Base-by-base conservation (phyloP, 768 basidiomycete species). In the Suillus ampliporus region DNA sequence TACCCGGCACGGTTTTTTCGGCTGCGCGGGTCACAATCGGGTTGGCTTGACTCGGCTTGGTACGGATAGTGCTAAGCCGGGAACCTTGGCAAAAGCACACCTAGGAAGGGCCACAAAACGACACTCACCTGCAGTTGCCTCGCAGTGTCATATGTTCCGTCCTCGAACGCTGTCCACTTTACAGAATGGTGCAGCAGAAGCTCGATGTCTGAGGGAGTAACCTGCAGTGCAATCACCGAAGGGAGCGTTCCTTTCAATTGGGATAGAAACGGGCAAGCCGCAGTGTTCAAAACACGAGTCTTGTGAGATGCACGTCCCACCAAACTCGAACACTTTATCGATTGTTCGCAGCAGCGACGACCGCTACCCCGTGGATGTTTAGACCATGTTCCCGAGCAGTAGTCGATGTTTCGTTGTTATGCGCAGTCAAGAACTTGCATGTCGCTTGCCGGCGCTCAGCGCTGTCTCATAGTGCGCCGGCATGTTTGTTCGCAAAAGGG, bases 391-490 rank as follows among this genome's bases (percentile, higher is more conserved):
- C 91, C 54, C 85, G 83, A 0, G 94, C 93, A 23, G 89, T 85
- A 4, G 84, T 84, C 15, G 98, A 78, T 0, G 95, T 90, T 64
- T 92, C 89, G 28, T 82, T 77, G 56, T 84, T 76, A 64, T 90
- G 87, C 0, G 85, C 84, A 37, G 91, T 86, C 26, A 99, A 82
- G 88, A 95, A 98, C 68, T 79, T 0, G 96, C 95, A 68, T 98
- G 99, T 38, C 94, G 89, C 68, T 95, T 91, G 44, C n/a, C n/a
- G n/a, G n/a, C n/a, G n/a, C n/a, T 97, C 88, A 3, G 95, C 95
- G 65, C 94, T 94, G 70, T 94, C 89, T 6, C 95, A 92, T 23
- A 99, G 78, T 38, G 93, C 92, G 15, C 92, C 88, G 7, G 95
- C 95, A 73, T 99, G n/a, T n/a, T n/a, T n/a, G n/a, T n/a, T n/a